Evolutionary conservation across 208 protist species (phyloP).

Genomic region (Phytomonas serpens): DNA sequence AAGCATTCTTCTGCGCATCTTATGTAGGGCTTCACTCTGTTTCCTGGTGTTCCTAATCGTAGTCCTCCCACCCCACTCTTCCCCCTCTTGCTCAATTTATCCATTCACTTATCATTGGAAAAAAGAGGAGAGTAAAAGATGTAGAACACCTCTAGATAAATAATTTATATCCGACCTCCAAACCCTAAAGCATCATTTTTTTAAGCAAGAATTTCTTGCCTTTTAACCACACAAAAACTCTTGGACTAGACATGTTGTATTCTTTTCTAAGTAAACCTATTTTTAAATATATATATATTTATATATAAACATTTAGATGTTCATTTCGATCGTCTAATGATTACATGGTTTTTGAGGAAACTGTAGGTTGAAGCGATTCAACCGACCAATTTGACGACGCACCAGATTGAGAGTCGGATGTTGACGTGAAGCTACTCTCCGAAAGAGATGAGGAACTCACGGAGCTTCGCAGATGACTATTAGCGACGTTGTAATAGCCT

Average conservation of each 20-base stretch:
- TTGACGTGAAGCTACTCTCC: background rate
- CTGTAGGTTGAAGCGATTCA: background rate
- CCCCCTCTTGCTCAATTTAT: background rate
- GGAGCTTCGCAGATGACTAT: slow-evolving; percentile 9
- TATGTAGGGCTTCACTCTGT: background rate
- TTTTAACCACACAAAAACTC: background rate
- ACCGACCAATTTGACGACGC: background rate
- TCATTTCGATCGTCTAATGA: background rate
- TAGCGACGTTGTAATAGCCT: background rate
- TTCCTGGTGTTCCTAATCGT: background rate
- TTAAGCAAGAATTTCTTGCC: background rate
- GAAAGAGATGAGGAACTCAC: background rate
- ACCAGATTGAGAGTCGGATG: background rate
- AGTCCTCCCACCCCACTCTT: background rate
- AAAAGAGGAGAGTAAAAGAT: background rate
- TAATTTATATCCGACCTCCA: background rate
- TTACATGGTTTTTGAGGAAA: background rate
- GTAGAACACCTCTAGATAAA: background rate
- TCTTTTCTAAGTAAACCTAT: background rate
- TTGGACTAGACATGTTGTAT: background rate
- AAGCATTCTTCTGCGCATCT: background rate
- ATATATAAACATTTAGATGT: too few species aligned
- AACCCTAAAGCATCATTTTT: background rate
- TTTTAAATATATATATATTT: too few species aligned
- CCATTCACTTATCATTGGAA: background rate